phyloP scores from a whole-genome alignment of 768 basidiomycete genomes.

The Mycena belliarum region DNA sequence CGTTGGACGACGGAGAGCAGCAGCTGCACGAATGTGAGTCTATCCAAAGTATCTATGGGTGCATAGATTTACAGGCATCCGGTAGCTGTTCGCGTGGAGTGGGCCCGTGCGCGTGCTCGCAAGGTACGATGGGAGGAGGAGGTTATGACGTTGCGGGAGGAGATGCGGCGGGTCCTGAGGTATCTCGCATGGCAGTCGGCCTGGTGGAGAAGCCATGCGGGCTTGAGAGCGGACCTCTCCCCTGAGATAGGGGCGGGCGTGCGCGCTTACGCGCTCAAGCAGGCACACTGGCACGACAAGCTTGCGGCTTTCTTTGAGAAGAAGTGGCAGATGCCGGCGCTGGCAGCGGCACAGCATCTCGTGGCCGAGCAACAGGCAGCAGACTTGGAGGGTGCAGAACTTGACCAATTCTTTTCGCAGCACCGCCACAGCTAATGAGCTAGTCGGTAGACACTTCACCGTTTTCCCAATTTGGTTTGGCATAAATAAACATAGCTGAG shows the following conservation, averaged over 20 bases:
- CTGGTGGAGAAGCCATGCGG: no score
- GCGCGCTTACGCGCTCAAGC: neutral
- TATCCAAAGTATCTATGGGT: no score
- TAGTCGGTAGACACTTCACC: no score
- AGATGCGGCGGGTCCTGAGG: neutral
- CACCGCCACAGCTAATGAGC: no score
- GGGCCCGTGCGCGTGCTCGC: neutral
- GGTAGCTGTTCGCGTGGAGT: neutral
- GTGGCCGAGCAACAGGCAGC: no score
- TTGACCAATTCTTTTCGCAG: no score
- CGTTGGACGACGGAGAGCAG: neutral
- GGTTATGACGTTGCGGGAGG: neutral
- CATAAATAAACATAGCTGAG: no score
- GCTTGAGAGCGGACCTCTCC: no score
- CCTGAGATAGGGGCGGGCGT: neutral
- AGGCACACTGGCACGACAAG: neutral
- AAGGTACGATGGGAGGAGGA: neutral
- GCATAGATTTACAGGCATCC: no score
- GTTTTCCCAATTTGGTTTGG: no score
- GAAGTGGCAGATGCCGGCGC: neutral
- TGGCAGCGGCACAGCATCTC: no score
- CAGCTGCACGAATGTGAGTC: conserved; percentile 1
- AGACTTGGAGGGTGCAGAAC: no score
- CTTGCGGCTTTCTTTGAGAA: neutral
- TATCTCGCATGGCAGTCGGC: neutral